Base-by-base conservation (phyloP, 2,329 filamentous ascomycete species). In the Elsinoe batatas region DNA sequence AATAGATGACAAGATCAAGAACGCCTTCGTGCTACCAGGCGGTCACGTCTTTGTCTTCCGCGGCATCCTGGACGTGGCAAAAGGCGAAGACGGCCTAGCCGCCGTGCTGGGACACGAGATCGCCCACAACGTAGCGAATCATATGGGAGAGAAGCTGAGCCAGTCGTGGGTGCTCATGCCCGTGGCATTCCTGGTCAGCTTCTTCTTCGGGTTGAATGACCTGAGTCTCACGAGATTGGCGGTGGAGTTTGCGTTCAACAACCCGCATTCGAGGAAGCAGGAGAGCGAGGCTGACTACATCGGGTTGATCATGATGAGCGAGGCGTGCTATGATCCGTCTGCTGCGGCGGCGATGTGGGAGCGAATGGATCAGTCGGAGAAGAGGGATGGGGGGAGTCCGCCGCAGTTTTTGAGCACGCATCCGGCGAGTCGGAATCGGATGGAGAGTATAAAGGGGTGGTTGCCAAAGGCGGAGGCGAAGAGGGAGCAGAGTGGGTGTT, bases 21-120 rank as follows among this genome's bases (percentile, higher is more conserved):
- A 91, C 63, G 87, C 87, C 0, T 89, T 91, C 64, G 86, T 91
- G 1, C 76, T 89, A 5, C 87, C 87, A 0, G 86, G 68, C 3
- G 86, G 87, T 20, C 89, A 90, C 63, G 86, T 91, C 0, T 91
- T 91, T 65, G 86, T 91, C 1, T 85, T 82, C 65, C 84, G 81
- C 60, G 87, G 87, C 36, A 82, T 91, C 32, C 69, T 91, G 54
- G 76, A 78, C n/a, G 72, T 88, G 18, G 85, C 84, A 58, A 66
- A 76, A 53, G 82, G 74, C 62, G 85, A 89, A 56, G 79, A 85
- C 65, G 83, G 82, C 2, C 74, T 91, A 22, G 87, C 87, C 3
- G 81, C 87, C 1, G 85, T 91, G 2, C 74, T 91, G 12, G 85
- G 85, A 12, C 87, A 91, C 69, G 87, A 91, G 72, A 87, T 91